Evolutionary conservation across 805 yeast species (phyloP).

Genomic region (Candida pseudoglaebosa): DNA sequence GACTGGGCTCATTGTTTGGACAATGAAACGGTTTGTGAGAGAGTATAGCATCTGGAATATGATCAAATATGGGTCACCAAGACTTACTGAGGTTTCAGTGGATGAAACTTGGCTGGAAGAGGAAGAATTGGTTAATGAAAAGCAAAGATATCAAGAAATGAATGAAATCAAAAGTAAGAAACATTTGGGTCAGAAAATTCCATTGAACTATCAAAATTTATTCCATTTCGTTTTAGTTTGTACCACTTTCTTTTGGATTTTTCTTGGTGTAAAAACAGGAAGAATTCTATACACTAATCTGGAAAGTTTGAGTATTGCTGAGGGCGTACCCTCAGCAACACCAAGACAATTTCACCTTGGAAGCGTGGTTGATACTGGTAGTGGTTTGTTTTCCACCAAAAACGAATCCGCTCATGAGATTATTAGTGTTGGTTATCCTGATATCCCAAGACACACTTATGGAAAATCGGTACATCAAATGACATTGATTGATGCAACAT

Average conservation of each 20-base stretch:
- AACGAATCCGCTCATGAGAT: slow-evolving; percentile 1
- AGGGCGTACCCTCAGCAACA: too few species aligned
- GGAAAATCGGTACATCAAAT: slow-evolving; percentile 38
- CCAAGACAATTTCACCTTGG: too few species aligned
- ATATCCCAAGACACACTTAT: slow-evolving; percentile 10
- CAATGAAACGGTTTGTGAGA: slow-evolving; percentile 12
- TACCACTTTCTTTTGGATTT: too few species aligned
- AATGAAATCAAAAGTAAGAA: neutral
- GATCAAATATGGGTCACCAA: slow-evolving; percentile 13
- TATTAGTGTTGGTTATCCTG: slow-evolving; percentile 1
- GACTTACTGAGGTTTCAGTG: neutral
- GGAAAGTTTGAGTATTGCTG: too few species aligned
- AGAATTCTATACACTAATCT: too few species aligned
- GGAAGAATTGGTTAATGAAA: neutral
- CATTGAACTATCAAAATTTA: too few species aligned
- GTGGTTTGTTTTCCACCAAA: neutral
- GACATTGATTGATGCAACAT: slow-evolving; percentile 41
- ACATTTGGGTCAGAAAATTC: too few species aligned
- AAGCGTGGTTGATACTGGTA: slow-evolving; percentile 3
- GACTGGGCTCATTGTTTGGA: too few species aligned
- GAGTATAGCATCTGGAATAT: slow-evolving; percentile 17
- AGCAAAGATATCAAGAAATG: neutral
- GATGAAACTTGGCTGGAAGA: neutral
- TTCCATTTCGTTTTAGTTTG: too few species aligned
- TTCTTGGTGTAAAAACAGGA: too few species aligned